A percentile compares a stretch with the other conserved stretches of the same genome.
Evolutionary conservation across 805 yeast species (phyloP).

Genomic region (Millerozyma miso): DNA sequence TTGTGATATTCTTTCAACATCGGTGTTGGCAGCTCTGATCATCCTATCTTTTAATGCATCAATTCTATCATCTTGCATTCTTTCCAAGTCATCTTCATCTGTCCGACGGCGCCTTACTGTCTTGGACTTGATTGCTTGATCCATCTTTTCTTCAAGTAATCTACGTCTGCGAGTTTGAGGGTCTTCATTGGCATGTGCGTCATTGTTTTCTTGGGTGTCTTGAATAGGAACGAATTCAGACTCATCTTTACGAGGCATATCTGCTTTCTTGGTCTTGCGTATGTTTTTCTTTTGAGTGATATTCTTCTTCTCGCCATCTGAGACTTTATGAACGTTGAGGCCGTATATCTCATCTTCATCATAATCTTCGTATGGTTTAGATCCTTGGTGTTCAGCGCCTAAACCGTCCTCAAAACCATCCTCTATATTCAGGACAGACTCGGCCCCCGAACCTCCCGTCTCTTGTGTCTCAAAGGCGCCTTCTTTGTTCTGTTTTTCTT

Average conservation of each 20-base stretch:
- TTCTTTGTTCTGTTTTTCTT: background rate
- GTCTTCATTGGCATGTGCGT: slow-evolving; percentile 26
- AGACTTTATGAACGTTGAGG: slow-evolving; percentile 19
- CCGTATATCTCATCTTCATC: slow-evolving; percentile 23
- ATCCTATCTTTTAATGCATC: slow-evolving; percentile 78
- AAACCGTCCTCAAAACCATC: background rate
- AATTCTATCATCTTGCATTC: slow-evolving; percentile 90
- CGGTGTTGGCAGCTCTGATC: slow-evolving; percentile 82
- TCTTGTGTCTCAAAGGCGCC: background rate
- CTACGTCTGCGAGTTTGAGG: slow-evolving; percentile 53
- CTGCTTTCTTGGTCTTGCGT: slow-evolving; percentile 14
- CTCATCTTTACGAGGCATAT: slow-evolving; percentile 2
- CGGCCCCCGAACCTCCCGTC: background rate
- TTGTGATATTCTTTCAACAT: slow-evolving; percentile 55
- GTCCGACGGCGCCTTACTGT: slow-evolving; percentile 60
- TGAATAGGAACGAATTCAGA: slow-evolving; percentile 10
- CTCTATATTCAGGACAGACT: background rate
- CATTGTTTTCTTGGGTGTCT: slow-evolving; percentile 3
- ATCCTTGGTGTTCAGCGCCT: background rate
- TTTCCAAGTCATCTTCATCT: slow-evolving; percentile 91
- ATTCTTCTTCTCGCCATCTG: slow-evolving; percentile 6
- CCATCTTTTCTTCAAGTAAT: slow-evolving; percentile 76
- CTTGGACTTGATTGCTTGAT: slow-evolving; percentile 64
- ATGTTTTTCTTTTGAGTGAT: slow-evolving; percentile 25
- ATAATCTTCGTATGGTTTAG: slow-evolving; percentile 6